Evolutionary conservation across 192 early-diverging fungal species (phyloP), one percentile per base, ranked within the genome.

Genomic region (Coemansia sp.): DNA sequence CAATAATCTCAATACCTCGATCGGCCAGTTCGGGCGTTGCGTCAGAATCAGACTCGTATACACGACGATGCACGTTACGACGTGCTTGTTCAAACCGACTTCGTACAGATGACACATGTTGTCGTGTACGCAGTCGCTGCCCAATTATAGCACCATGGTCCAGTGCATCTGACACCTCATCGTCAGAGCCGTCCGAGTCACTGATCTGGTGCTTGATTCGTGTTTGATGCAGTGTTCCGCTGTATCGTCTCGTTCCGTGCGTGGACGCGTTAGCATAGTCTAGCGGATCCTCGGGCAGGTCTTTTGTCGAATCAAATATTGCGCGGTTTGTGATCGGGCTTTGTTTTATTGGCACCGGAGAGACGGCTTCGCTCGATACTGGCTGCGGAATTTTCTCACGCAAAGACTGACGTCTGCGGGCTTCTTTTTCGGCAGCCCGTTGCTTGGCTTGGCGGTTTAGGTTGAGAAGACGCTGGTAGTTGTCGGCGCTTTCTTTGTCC

Each of bases 401-500:
- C 10, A 19, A 10, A 12, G 25, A 5, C n/a, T 62, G 57, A 14
- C 39, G 19, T 54, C 14, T 21, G 23, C 56, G 39, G 43, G 0
- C 39, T 49, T 2, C 11, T 54, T 24, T 24, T 21, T 45, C 29
- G 23, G 22, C 8, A 22, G 10, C 23, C 21, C 37, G 61, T 5
- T 7, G 15, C 22, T 35, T 63, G 49, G 49, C 21, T 17, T 9
- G 48, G 12, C 23, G 19, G 29, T 21, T 54, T 15, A 14, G 22
- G 51, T 14, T 64, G 5, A 80, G 51, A 1, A 80, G 60, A 19
- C 59, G 57, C 49, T 55, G 65, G 39, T 71, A 74, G 69, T 80
- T 80, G 37, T 11, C 66, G 41, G 69, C 77, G 56, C 77, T 74
- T 39, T 80, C 77, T 49, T 80, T 59, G 39, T 80, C 77, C 58